Conservation (phyloP, 2,329 filamentous ascomycete genomes). For the Camillea tinctor region DNA sequence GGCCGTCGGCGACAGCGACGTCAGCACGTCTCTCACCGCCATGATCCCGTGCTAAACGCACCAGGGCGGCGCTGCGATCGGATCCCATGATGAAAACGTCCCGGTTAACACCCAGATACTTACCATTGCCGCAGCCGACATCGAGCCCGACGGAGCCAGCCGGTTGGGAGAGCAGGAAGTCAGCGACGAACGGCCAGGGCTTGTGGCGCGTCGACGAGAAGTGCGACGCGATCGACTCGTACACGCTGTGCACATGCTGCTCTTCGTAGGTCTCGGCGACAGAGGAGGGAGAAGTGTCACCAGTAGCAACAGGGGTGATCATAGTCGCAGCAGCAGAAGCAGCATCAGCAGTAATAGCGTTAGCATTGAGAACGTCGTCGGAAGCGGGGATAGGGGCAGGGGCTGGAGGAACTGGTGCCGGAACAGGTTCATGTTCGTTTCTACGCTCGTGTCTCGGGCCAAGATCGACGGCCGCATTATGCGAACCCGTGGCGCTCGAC, state of each 20-base stretch:
- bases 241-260: slow-evolving; percentile 86
- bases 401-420: background rate
- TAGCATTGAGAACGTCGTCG: background rate
- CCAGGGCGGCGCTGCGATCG: slow-evolving; percentile 68
- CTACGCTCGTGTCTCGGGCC: background rate
- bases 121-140: slow-evolving; percentile 94
- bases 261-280: slow-evolving; percentile 68
- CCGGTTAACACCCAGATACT: slow-evolving; percentile 81
- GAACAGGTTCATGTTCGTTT: background rate
- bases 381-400: slow-evolving; percentile 6
- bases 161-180: slow-evolving; percentile 66
- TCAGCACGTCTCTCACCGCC: slow-evolving; percentile 50
- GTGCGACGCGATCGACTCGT: slow-evolving; percentile 81
- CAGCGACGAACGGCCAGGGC: slow-evolving; percentile 90
- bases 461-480: slow-evolving; percentile 15
- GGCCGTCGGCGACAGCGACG: slow-evolving; percentile 75
- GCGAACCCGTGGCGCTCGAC: slow-evolving; percentile 22
- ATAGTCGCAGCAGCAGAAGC: no score
- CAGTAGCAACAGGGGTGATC: slow-evolving; percentile 25
- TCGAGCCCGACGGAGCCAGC: slow-evolving; percentile 81
- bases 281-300: slow-evolving; percentile 9
- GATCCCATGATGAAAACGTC: slow-evolving; percentile 78
- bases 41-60: slow-evolving; percentile 46
- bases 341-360: slow-evolving; percentile 14
- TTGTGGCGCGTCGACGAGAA: slow-evolving; percentile 77